Evolutionary conservation across 2,329 filamentous ascomycete genomes (phyloP).

Genomic region (Colletotrichum horii): DNA sequence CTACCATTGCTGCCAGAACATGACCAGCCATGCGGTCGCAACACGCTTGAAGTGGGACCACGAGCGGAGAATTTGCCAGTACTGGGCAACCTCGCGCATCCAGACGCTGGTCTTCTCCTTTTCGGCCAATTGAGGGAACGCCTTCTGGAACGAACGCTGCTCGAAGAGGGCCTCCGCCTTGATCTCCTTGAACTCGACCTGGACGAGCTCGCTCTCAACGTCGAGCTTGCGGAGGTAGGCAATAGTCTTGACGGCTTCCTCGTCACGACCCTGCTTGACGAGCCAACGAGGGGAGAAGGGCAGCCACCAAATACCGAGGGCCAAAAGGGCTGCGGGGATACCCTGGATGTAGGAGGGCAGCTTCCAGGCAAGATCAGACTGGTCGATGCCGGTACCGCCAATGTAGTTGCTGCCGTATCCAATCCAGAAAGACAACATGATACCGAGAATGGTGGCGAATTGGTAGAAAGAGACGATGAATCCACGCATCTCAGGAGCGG

Average conservation of each 20-base stretch:
- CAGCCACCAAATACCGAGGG: constrained; percentile 42
- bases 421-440: constrained; percentile 56
- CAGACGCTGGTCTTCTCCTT: constrained; percentile 44
- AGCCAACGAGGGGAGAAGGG: constrained; percentile 45
- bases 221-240: constrained; percentile 66
- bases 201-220: constrained; percentile 64
- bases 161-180: constrained; percentile 50
- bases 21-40: constrained; percentile 45
- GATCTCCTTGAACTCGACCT: constrained; percentile 46
- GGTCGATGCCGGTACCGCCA: constrained; percentile 46
- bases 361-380: constrained; percentile 47
- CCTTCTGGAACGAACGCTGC: constrained; percentile 43
- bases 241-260: constrained; percentile 49
- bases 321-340: constrained; percentile 38
- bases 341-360: constrained; percentile 52
- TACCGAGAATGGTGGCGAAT: constrained; percentile 63
- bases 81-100: constrained; percentile 52
- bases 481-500: constrained; percentile 70
- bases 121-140: constrained; percentile 48
- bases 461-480: constrained; percentile 70
- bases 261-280: constrained; percentile 37
- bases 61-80: constrained; percentile 50
- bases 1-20: constrained; percentile 54
- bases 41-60: constrained; percentile 56
- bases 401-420: constrained; percentile 52